These are phyloP conservation scores for Trichoderma lentiforme DNA, from an alignment of 2,329 filamentous ascomycete species.

Conservation along the genomic window DNA sequence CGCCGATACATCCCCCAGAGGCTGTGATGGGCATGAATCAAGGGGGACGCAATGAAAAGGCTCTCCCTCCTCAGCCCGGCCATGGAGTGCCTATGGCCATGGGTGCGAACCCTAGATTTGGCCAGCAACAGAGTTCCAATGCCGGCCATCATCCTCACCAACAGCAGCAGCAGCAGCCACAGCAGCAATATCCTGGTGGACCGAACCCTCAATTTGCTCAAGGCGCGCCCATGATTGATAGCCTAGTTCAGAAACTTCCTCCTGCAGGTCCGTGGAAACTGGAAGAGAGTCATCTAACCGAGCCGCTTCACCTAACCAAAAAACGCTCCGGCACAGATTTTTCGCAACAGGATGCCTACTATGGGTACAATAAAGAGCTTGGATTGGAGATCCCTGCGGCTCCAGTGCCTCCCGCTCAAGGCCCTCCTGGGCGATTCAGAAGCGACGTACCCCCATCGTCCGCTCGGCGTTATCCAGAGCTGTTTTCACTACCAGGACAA, in stretches of 20 bases:
- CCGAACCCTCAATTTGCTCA: background rate
- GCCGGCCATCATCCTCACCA: background rate
- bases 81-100: background rate
- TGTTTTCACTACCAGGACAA: conserved; percentile 36
- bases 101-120: background rate
- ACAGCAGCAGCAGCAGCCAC: background rate
- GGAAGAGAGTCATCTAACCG: conserved; percentile 52
- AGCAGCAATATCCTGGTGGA: background rate
- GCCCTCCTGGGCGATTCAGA: conserved; percentile 26
- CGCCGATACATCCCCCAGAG: background rate
- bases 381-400: conserved; percentile 30
- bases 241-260: conserved; percentile 41
- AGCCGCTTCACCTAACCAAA: conserved; percentile 43
- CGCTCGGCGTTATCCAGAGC: conserved; percentile 47
- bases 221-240: conserved; percentile 25
- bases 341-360: conserved; percentile 32
- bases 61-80: background rate
- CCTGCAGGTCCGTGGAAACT: conserved; percentile 50
- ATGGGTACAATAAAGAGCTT: conserved; percentile 52
- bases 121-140: background rate
- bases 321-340: conserved; percentile 33
- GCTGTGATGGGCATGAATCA: background rate
- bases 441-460: conserved; percentile 50
- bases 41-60: background rate
- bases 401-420: conserved; percentile 20